Percentiles rank a stretch among this genome's conserved stretches.
Evolutionary conservation across 805 yeast genomes (phyloP).

Genomic region (Candida michaelii): DNA sequence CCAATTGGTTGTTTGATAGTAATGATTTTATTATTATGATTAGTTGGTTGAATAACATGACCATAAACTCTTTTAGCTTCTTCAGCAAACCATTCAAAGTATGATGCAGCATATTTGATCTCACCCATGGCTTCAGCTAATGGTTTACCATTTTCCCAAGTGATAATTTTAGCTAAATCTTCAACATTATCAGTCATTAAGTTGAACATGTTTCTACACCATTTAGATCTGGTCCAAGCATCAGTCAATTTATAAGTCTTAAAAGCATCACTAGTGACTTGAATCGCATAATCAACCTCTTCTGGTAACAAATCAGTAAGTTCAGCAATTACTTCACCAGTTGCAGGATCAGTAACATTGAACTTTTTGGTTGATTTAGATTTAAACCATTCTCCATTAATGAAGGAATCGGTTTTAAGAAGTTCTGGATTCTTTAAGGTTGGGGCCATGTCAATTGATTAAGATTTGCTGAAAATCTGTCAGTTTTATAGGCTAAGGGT

Average conservation of each 20-base stretch:
- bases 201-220: constrained; percentile 50
- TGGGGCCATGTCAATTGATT: constrained; percentile 5
- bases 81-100: constrained; percentile 48
- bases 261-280: constrained; percentile 48
- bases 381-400: constrained; percentile 40
- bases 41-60: constrained; percentile 54
- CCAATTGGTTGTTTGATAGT: constrained; percentile 63
- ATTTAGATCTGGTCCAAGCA: constrained; percentile 49
- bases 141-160: constrained; percentile 64
- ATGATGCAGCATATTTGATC: constrained; percentile 55
- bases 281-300: constrained; percentile 46
- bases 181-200: constrained; percentile 55
- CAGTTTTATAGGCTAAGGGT: not conserved
- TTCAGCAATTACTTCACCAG: constrained; percentile 34
- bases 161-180: constrained; percentile 54
- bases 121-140: constrained; percentile 56
- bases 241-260: constrained; percentile 45
- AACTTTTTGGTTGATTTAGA: constrained; percentile 39
- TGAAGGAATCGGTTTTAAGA: constrained; percentile 30
- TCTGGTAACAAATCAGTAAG: constrained; percentile 47
- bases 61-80: constrained; percentile 60
- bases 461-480: not conserved
- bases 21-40: constrained; percentile 49
- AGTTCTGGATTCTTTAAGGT: constrained; percentile 34
- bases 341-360: constrained; percentile 41